Evolutionary conservation across 108 stramenopile species (phyloP), one percentile per base, ranked within the genome.

Genomic region (Parmales sp.): DNA sequence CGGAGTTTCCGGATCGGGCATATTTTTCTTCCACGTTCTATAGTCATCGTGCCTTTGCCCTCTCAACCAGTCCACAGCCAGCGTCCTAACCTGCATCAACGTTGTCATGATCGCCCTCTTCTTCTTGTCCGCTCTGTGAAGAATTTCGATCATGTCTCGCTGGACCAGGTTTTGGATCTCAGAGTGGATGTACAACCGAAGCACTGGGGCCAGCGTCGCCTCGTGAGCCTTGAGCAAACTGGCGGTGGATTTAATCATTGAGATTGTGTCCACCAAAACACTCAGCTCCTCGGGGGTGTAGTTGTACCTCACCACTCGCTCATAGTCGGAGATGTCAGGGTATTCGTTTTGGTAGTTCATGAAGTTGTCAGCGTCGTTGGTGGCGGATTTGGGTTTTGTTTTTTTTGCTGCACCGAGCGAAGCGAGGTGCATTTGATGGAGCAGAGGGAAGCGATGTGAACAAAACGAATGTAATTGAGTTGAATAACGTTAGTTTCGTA

Each of bases 121-220:
- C 43, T 74, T 69, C 46, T 80, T 80, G 67, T 78, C 77, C 3
- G 77, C 74, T 18, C 79, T 25, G 41, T 80, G 77, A 25, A 80
- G 70, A 11, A 75, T 54, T 1, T 74, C 75, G 1, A 76, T 20
- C 11, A 80, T 36, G 29, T 76, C 72, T n/a, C 70, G 71, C 66
- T 76, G 74, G 2, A 72, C 44, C 43, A 78, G 51, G 50, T 80
- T 69, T 67, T 80, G 79, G 37, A 75, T 38, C 36, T 50, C 41
- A 9, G 70, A 54, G 77, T 80, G 76, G 18, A 78, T 45, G 73
- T 79, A 66, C 36, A 74, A 37, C 22, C 80, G 67, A 19, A 78
- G 3, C 6, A 70, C 38, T n/a, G 77, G 76, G 13, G 80, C 78
- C 43, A 79, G 70, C n/a, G 22, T 34, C 22, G 68, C 41, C 78